phyloP scores from a whole-genome alignment of 148 eudicot genomes.

The Chenopodium quinoa region DNA sequence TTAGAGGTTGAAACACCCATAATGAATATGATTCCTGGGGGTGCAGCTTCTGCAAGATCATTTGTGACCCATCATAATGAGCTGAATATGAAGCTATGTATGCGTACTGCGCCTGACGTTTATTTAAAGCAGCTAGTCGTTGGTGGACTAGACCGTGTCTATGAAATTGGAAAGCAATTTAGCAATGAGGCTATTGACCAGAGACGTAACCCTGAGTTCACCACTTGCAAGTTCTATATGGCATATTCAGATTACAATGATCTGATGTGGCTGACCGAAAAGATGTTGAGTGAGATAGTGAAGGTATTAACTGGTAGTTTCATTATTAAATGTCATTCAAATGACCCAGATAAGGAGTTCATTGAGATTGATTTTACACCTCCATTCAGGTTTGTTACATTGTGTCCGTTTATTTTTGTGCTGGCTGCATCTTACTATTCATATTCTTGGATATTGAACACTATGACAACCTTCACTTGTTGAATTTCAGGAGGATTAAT shows the following conservation, averaged over 20 bases:
- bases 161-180: conserved; percentile 91
- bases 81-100: conserved; percentile 64
- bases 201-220: conserved; percentile 88
- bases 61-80: conserved; percentile 88
- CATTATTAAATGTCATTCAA: conserved; percentile 22
- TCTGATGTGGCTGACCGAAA: conserved; percentile 74
- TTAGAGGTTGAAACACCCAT: conserved; percentile 92
- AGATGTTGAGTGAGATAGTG: conserved; percentile 72
- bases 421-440: neutral
- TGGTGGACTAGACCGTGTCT: conserved; percentile 86
- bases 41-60: conserved; percentile 39
- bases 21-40: conserved; percentile 93
- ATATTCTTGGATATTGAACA: neutral
- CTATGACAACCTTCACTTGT: neutral
- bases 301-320: conserved; percentile 85
- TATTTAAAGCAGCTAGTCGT: conserved; percentile 85
- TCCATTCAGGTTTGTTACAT: conserved; percentile 70
- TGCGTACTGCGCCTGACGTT: conserved; percentile 84
- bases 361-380: conserved; percentile 95
- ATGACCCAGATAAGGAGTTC: conserved; percentile 61
- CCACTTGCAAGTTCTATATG: conserved; percentile 87
- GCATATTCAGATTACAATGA: conserved; percentile 90
- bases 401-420: neutral
- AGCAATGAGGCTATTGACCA: conserved; percentile 86
- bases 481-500: conserved; percentile 65